Percentiles rank a stretch among this genome's conserved stretches.
phyloP scores from a whole-genome alignment of 2,329 filamentous ascomycete genomes.

The Diaporthe aspalathi region DNA sequence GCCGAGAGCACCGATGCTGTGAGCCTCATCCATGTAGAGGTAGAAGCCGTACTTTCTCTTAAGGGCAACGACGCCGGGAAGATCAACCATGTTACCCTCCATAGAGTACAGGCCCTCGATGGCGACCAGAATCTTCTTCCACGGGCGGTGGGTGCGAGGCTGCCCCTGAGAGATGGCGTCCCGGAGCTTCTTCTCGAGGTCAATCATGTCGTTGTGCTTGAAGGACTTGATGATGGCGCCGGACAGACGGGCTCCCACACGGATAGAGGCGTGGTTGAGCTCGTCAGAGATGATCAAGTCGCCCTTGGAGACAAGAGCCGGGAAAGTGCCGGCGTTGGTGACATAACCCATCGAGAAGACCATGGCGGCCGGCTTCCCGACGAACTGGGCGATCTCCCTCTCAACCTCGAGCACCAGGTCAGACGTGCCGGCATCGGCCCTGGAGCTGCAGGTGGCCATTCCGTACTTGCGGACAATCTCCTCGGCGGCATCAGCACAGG shows the following conservation, averaged over 20 bases:
- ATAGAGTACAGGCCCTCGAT: conserved; percentile 99
- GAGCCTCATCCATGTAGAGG: conserved; percentile 95
- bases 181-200: conserved; percentile 86
- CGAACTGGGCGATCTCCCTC: conserved; percentile 87
- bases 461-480: conserved; percentile 87
- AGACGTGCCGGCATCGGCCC: conserved; percentile 85
- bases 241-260: conserved; percentile 92
- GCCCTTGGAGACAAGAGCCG: conserved; percentile 90
- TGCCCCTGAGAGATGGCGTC: conserved; percentile 97
- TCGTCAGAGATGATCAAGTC: conserved; percentile 97
- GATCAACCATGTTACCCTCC: conserved; percentile 98
- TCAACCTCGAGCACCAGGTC: conserved; percentile 92
- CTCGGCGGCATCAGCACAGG: conserved; percentile 94
- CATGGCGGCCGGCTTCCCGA: conserved; percentile 94
- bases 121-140: conserved; percentile 98
- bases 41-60: conserved; percentile 98
- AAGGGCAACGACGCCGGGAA: conserved; percentile 87
- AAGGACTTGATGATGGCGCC: conserved; percentile 96
- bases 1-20: conserved; percentile 93
- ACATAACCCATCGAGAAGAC: conserved; percentile 99
- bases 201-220: conserved; percentile 95
- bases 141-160: conserved; percentile 96
- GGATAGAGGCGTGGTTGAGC: conserved; percentile 97
- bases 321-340: conserved; percentile 93
- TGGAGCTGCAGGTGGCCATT: conserved; percentile 82